These are phyloP conservation scores for Neoarthrinium moseri DNA, from an alignment of 2,329 filamentous ascomycete genomes.

Conservation along the genomic window DNA sequence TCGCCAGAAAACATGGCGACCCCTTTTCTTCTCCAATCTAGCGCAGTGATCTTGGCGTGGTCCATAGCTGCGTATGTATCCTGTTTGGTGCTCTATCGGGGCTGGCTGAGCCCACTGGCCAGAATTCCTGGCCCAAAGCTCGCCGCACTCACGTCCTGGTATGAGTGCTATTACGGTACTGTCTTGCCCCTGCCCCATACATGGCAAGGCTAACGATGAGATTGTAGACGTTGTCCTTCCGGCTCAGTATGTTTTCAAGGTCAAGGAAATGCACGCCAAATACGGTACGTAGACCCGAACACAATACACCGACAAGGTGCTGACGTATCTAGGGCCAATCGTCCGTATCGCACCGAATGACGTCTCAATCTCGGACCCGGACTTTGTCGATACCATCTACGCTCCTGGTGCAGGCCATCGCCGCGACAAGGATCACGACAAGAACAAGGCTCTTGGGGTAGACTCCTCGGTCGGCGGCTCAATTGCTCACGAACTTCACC, in stretches of 20 bases:
- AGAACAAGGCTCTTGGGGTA: too few species aligned
- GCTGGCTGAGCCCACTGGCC: not conserved
- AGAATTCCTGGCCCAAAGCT: conserved; percentile 23
- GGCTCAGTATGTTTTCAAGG: conserved; percentile 19
- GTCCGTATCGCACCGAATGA: conserved; percentile 32
- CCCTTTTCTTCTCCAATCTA: too few species aligned
- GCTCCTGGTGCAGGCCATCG: conserved; percentile 1
- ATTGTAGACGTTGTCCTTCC: conserved; percentile 17
- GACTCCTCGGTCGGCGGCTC: too few species aligned
- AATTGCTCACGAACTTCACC: conserved; percentile 10
- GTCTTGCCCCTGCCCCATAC: too few species aligned
- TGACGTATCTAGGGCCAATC: conserved; percentile 21
- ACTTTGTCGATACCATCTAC: conserved; percentile 25
- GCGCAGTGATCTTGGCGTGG: too few species aligned
- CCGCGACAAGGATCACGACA: too few species aligned
- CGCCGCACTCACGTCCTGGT: conserved; percentile 19
- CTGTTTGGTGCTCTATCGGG: not conserved
- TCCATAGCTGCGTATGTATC: too few species aligned
- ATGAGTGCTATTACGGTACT: conserved; percentile 24
- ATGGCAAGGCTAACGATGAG: too few species aligned
- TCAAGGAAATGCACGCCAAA: conserved; percentile 19
- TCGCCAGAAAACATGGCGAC: too few species aligned
- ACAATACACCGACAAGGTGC: conserved; percentile 1
- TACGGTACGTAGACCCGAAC: conserved; percentile 20
- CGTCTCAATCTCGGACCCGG: conserved; percentile 29